A percentile compares a stretch with the other conserved stretches of the same genome.
Conservation (phyloP, 1,284 basidiomycete species). For the Cryptococcus floricola region DNA sequence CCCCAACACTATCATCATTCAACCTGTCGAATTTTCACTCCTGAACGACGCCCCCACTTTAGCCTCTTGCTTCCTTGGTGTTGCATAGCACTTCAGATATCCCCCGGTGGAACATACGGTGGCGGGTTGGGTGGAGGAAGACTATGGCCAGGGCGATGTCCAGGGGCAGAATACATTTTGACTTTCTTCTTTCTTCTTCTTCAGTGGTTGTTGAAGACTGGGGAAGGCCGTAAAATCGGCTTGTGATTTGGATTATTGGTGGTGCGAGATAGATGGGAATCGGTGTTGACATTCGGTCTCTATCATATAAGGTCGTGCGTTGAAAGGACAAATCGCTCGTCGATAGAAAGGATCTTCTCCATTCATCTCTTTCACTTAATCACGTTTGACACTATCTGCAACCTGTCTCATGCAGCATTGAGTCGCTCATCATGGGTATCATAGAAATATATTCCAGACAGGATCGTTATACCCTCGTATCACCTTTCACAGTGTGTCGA, state of each 20-base stretch:
- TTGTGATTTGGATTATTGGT: neutral
- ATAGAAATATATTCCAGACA: neutral
- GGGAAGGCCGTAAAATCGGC: neutral
- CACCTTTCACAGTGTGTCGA: neutral
- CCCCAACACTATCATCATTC: too few relatives aligned
- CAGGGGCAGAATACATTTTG: neutral
- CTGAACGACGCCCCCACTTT: too few relatives aligned
- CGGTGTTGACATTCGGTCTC: neutral
- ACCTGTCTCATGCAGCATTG: neutral
- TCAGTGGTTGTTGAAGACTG: neutral
- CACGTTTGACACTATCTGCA: too few relatives aligned
- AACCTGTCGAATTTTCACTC: too few relatives aligned
- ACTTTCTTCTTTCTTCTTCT: neutral
- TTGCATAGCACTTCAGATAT: too few relatives aligned
- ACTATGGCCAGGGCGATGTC: slow-evolving; percentile 6
- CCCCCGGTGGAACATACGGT: neutral
- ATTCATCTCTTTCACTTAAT: too few relatives aligned
- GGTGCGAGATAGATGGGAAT: neutral
- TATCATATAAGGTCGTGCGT: too few relatives aligned
- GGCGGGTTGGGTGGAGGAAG: slow-evolving; percentile 7
- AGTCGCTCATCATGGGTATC: neutral
- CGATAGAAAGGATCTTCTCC: too few relatives aligned
- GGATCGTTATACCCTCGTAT: neutral
- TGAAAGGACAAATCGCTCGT: too few relatives aligned
- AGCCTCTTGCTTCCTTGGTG: too few relatives aligned